A percentile compares a stretch with the other conserved stretches of the same genome.
phyloP scores from a whole-genome alignment of 495 filamentous ascomycete genomes.

The Penicillium taxi region DNA sequence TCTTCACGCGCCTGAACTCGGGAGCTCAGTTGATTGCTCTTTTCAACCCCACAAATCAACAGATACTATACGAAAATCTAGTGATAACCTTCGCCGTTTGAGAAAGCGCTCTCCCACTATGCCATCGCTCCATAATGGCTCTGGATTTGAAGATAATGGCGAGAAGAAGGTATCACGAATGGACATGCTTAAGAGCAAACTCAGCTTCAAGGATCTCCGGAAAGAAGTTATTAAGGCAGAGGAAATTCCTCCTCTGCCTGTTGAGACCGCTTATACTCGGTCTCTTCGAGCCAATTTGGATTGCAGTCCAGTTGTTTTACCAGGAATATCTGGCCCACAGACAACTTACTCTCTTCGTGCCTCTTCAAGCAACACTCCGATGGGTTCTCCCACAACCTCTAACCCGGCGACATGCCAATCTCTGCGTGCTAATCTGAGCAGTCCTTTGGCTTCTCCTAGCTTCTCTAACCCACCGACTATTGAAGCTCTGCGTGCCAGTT shows the following conservation, averaged over 20 bases:
- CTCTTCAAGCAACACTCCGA: too few relatives aligned
- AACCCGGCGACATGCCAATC: too few relatives aligned
- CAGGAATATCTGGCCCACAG: not conserved
- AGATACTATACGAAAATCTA: not conserved
- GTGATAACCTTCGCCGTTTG: slow-evolving; percentile 5
- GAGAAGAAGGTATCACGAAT: slow-evolving; percentile 24
- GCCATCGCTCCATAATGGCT: not conserved
- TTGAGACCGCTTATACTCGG: not conserved
- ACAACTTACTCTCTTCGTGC: too few relatives aligned
- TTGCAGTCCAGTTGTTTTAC: not conserved
- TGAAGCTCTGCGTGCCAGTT: too few relatives aligned
- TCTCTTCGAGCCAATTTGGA: not conserved
- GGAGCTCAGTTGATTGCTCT: not conserved
- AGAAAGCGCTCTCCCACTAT: not conserved
- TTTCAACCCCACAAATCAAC: not conserved
- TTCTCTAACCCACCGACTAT: too few relatives aligned
- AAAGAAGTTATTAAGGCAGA: slow-evolving; percentile 21
- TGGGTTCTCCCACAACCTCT: too few relatives aligned
- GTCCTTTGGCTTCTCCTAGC: too few relatives aligned
- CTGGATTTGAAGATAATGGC: not conserved
- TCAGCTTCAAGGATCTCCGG: slow-evolving; percentile 28
- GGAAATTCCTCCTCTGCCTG: slow-evolving; percentile 5
- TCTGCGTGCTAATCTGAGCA: too few relatives aligned
- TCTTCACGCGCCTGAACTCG: slow-evolving; percentile 1
- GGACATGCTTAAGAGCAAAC: slow-evolving; percentile 22